Conservation (phyloP, 495 filamentous ascomycete genomes). For the Penicillium silybi region DNA sequence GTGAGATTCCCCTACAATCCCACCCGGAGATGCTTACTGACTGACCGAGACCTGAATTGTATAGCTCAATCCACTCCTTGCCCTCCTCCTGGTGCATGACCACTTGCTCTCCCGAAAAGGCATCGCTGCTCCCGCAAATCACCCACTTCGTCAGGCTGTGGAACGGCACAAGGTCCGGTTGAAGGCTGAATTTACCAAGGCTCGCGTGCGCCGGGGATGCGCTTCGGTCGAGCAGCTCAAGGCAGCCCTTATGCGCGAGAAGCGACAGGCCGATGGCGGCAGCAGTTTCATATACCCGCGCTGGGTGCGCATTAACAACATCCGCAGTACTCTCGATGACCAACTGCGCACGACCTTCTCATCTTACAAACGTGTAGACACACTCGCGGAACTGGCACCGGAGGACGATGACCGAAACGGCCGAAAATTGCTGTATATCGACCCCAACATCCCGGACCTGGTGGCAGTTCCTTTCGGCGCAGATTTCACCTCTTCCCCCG, state of each 20-base stretch:
- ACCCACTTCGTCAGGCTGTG: conserved; percentile 70
- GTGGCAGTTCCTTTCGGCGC: conserved; percentile 66
- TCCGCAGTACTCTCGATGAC: conserved; percentile 64
- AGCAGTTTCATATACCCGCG: conserved; percentile 56
- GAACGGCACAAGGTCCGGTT: conserved; percentile 79
- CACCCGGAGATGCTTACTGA: conserved; percentile 29
- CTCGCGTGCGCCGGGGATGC: conserved; percentile 67
- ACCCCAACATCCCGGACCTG: conserved; percentile 76
- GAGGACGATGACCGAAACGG: conserved; percentile 18
- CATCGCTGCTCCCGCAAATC: conserved; percentile 69
- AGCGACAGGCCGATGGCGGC: conserved; percentile 19
- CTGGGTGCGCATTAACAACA: conserved; percentile 84
- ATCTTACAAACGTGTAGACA: conserved; percentile 46
- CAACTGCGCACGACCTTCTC: conserved; percentile 68
- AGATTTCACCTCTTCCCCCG: conserved; percentile 64
- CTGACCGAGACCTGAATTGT: conserved; percentile 34
- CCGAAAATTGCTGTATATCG: conserved; percentile 50
- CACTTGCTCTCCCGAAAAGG: conserved; percentile 75
- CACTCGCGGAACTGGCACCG: conserved; percentile 40
- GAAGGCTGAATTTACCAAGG: conserved; percentile 73
- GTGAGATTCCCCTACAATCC: conserved; percentile 38
- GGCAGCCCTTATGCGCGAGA: conserved; percentile 45
- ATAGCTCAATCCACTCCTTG: conserved; percentile 75
- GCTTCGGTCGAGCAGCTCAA: conserved; percentile 60
- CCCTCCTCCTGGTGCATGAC: conserved; percentile 83